phyloP scores from a whole-genome alignment of 2,329 filamentous ascomycete genomes.

The Allantophomopsis cytisporea region DNA sequence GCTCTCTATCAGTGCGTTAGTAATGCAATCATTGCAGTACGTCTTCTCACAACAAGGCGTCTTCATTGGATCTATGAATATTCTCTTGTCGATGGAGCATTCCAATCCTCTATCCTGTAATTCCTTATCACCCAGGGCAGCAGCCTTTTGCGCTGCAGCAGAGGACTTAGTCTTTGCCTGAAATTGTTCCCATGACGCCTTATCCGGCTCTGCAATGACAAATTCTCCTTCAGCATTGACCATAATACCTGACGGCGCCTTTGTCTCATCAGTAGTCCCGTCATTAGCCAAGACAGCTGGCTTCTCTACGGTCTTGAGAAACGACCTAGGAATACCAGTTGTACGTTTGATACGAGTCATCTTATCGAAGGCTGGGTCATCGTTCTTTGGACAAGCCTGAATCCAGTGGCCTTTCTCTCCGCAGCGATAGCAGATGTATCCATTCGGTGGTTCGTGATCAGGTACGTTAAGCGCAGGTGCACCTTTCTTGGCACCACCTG shows the following conservation, averaged over 20 bases:
- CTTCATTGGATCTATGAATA: constrained; percentile 98
- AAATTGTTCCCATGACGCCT: constrained; percentile 92
- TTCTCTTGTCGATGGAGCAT: constrained; percentile 92
- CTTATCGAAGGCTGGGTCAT: constrained; percentile 91
- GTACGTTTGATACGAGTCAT: constrained; percentile 89
- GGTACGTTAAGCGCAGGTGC: constrained; percentile 55
- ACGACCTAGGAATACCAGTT: constrained; percentile 90
- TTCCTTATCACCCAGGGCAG: constrained; percentile 69
- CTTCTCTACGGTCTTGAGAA: constrained; percentile 92
- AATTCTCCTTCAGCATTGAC: constrained; percentile 96
- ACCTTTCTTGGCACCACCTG: constrained; percentile 43
- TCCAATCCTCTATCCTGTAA: constrained; percentile 78
- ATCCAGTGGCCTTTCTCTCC: constrained; percentile 99
- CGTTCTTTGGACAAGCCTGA: constrained; percentile 94
- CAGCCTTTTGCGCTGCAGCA: constrained; percentile 68
- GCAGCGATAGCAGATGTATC: constrained; percentile 94
- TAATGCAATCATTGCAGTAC: constrained; percentile 99
- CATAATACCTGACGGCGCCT: constrained; percentile 84
- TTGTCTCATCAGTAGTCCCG: constrained; percentile 64
- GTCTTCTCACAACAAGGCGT: constrained; percentile 97
- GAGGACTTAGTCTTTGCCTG: constrained; percentile 87
- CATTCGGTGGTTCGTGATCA: constrained; percentile 82
- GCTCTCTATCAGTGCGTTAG: constrained; percentile 95
- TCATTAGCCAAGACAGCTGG: constrained; percentile 61
- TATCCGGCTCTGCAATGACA: constrained; percentile 91